These are phyloP conservation scores for Nakaseomyces uthaithaninus DNA, from an alignment of 1,139 yeast genomes.

Conservation along the genomic window DNA sequence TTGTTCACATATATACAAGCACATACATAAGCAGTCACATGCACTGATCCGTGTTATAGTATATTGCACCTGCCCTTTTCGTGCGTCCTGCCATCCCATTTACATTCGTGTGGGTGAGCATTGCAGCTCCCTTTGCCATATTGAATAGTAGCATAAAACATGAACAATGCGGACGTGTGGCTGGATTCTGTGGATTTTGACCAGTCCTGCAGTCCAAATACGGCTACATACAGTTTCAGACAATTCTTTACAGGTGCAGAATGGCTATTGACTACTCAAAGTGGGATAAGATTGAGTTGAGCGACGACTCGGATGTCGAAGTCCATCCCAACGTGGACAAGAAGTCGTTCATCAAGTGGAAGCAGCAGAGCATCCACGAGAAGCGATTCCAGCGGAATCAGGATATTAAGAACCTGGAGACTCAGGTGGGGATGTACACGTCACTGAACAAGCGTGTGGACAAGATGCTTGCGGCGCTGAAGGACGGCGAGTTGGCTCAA, in stretches of 20 bases:
- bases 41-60: too few relatives aligned
- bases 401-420: conserved; percentile 65
- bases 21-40: too few relatives aligned
- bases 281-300: conserved; percentile 93
- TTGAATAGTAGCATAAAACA: too few relatives aligned
- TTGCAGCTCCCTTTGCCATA: too few relatives aligned
- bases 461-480: conserved; percentile 37
- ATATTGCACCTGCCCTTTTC: too few relatives aligned
- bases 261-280: conserved; percentile 91
- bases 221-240: too few relatives aligned
- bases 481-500: conserved; percentile 38
- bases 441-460: conserved; percentile 70
- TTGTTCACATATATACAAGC: too few relatives aligned
- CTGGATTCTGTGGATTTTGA: too few relatives aligned
- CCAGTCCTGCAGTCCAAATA: too few relatives aligned
- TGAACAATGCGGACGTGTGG: too few relatives aligned
- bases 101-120: too few relatives aligned
- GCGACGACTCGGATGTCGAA: conserved; percentile 93
- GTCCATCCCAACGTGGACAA: conserved; percentile 99
- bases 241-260: neutral
- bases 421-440: conserved; percentile 69
- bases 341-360: conserved; percentile 86
- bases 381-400: conserved; percentile 72
- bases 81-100: too few relatives aligned
- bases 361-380: conserved; percentile 94